Conservation (phyloP, 805 yeast genomes). For the Wickerhamomyces strasburgensis region DNA sequence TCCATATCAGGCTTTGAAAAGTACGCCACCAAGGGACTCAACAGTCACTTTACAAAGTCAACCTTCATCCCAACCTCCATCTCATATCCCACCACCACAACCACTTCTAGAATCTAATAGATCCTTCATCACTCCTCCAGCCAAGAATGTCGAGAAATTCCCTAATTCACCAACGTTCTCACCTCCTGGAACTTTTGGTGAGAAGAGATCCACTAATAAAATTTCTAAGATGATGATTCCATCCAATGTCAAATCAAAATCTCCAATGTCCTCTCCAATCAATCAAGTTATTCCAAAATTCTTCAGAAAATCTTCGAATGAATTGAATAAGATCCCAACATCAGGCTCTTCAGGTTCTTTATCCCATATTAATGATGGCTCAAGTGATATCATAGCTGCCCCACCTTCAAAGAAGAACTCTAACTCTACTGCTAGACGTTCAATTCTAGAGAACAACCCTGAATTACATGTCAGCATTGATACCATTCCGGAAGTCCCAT, state of each 20-base stretch:
- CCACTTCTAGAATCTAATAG: neutral
- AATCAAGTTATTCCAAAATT: conserved; percentile 21
- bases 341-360: conserved; percentile 22
- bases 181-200: conserved; percentile 1
- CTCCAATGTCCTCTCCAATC: conserved; percentile 23
- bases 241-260: conserved; percentile 7
- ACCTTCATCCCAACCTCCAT: neutral
- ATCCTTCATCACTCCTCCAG: conserved; percentile 13
- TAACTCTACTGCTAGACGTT: neutral
- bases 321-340: conserved; percentile 11
- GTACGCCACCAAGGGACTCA: conserved; percentile 10
- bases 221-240: conserved; percentile 9
- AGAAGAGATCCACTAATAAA: conserved; percentile 1
- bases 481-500: conserved; percentile 21
- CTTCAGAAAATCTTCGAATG: conserved; percentile 13
- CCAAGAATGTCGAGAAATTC: conserved; percentile 9
- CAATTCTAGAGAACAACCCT: conserved; percentile 7
- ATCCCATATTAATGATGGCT: conserved; percentile 25
- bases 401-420: conserved; percentile 1
- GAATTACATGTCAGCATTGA: conserved; percentile 10
- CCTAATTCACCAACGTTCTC: conserved; percentile 10
- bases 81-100: neutral
- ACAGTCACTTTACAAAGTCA: neutral
- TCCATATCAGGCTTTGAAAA: conserved; percentile 15
- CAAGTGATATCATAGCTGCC: conserved; percentile 23